Evolutionary conservation across 208 protist genomes (phyloP).

Genomic region (Novymonas esmeraldas): DNA sequence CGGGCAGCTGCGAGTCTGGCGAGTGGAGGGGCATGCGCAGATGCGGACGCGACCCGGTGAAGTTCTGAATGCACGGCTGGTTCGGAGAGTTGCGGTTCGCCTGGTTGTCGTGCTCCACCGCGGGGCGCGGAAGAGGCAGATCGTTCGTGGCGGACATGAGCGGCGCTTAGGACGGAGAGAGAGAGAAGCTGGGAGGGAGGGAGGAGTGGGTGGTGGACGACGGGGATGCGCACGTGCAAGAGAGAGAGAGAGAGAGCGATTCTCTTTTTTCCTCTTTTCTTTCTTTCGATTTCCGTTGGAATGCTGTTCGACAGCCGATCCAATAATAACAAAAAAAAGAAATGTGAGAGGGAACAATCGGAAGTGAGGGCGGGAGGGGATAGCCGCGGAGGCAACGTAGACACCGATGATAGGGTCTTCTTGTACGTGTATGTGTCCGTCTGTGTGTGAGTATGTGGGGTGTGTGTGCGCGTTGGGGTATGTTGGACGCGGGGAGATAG

Average conservation of each 20-base stretch:
- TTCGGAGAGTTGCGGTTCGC: slow-evolving; percentile 35
- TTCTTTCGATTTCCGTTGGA: no score
- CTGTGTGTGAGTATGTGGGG: neutral
- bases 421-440: neutral
- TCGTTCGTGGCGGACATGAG: neutral
- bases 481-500: no score
- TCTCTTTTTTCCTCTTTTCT: no score
- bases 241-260: neutral
- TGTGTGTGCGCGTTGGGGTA: no score
- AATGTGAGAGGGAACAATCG: neutral
- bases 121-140: neutral
- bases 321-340: neutral
- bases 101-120: slow-evolving; percentile 26
- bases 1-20: slow-evolving; percentile 31
- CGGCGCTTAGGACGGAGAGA: neutral
- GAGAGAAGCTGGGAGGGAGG: neutral
- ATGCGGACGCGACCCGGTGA: slow-evolving; percentile 21
- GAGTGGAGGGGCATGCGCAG: slow-evolving; percentile 33
- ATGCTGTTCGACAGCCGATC: no score
- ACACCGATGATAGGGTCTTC: neutral
- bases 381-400: no score
- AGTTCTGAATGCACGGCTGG: slow-evolving; percentile 14
- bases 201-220: neutral
- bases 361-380: no score
- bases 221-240: neutral